Evolutionary conservation across 1,139 yeast genomes (phyloP).

Genomic region (Eremothecium coryli): DNA sequence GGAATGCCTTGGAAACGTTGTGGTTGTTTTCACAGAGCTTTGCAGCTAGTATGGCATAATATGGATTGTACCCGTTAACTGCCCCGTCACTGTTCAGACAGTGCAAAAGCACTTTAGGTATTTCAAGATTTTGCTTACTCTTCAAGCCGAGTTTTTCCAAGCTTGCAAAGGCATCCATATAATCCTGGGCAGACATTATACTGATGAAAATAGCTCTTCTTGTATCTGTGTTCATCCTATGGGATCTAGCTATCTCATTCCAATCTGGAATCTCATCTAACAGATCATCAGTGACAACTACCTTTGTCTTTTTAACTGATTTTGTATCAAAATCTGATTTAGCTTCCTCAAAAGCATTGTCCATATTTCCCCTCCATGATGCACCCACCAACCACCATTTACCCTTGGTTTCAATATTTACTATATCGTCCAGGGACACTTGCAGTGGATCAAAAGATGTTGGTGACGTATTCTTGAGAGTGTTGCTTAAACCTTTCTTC

Average conservation of each 20-base stretch:
- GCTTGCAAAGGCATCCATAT: conserved; percentile 74
- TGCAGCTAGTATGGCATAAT: conserved; percentile 71
- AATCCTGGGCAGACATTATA: conserved; percentile 91
- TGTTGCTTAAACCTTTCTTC: conserved; percentile 52
- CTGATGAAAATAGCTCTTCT: conserved; percentile 90
- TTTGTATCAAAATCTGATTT: conserved; percentile 9
- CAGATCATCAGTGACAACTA: conserved; percentile 35
- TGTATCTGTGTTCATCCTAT: conserved; percentile 91
- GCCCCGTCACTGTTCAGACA: conserved; percentile 66
- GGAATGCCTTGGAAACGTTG: conserved; percentile 70
- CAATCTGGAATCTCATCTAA: conserved; percentile 73
- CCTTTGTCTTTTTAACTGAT: conserved; percentile 19
- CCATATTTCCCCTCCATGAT: conserved; percentile 72
- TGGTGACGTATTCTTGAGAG: conserved; percentile 34
- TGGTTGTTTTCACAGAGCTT: conserved; percentile 61
- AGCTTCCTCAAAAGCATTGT: conserved; percentile 27
- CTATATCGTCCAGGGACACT: conserved; percentile 76
- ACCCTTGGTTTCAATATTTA: conserved; percentile 65
- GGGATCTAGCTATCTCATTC: conserved; percentile 75
- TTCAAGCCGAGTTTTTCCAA: conserved; percentile 72
- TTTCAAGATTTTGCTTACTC: conserved; percentile 77
- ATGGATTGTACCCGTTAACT: conserved; percentile 70
- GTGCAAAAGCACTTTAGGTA: conserved; percentile 75
- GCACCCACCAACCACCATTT: conserved; percentile 99
- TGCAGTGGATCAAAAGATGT: conserved; percentile 65